Evolutionary conservation across 352 stramenopile species (phyloP), one percentile per base, ranked within the genome.

Genomic region (Globisporangium emineosum): DNA sequence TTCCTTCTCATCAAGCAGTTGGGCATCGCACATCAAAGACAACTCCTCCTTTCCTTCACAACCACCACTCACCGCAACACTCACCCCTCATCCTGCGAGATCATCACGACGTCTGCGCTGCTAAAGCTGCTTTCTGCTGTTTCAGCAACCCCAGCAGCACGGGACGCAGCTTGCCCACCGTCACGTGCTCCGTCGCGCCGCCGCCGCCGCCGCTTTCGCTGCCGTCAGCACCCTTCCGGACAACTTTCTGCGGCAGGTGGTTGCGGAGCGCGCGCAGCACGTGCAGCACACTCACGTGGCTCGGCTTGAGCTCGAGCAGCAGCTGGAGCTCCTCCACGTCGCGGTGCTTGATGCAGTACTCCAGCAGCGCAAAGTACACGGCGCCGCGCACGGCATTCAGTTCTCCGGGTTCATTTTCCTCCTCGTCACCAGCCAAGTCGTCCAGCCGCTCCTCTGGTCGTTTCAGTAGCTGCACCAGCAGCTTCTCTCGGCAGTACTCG

Each of bases 311-410:
- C 63, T 65, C 62, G 1, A 94, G 59, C 40, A 94, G 57, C 13
- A 57, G 25, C 54, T 81, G 73, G 21, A 94, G 67, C 27, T 88
- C 79, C 2, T 43, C 37, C 0, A 76, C 76, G 40, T 73, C 62
- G 60, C 82, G 74, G 50, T 83, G 62, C 7, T 67, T 64, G 4
- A 92, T 73, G 45, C 85, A 94, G 67, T 88, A 81, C 50, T 82
- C 76, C 32, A 94, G 57, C 54, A 91, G 54, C 19, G 73, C 68
- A 52, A 94, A 90, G 70, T 91, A 94, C 10, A 92, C 70, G 8
- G 71, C 70, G 37, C 72, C 68, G 1, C 53, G 43, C 49, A 65
- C 60, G 17, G 57, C 61, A 0, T 58, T 51, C 10, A 29, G 32
- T 19, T 19, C 40, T 6, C 17, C 21, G 40, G 40, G 32, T 13